phyloP scores from a whole-genome alignment of 495 filamentous ascomycete genomes.

The Xylaria nigripes region DNA sequence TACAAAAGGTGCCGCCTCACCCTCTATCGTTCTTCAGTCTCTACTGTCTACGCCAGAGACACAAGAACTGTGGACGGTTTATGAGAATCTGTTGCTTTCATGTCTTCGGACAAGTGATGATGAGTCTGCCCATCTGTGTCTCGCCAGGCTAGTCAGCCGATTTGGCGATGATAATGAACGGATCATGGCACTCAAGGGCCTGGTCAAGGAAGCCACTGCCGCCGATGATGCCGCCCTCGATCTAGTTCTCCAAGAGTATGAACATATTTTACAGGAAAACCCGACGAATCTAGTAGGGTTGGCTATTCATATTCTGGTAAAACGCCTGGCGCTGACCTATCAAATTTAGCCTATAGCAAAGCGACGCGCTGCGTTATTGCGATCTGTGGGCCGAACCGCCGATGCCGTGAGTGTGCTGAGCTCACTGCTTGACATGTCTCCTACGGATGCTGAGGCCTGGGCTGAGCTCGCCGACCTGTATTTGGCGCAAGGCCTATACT shows the following conservation, averaged over 20 bases:
- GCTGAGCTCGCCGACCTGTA: slow-evolving; percentile 86
- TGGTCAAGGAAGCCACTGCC: slow-evolving; percentile 81
- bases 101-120: slow-evolving; percentile 85
- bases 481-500: slow-evolving; percentile 60
- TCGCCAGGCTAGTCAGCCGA: slow-evolving; percentile 63
- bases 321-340: slow-evolving; percentile 15
- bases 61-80: slow-evolving; percentile 67
- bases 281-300: slow-evolving; percentile 68
- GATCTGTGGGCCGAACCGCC: slow-evolving; percentile 54
- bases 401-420: slow-evolving; percentile 70
- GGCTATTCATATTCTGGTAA: background rate
- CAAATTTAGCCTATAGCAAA: slow-evolving; percentile 67
- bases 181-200: slow-evolving; percentile 68
- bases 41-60: slow-evolving; percentile 55
- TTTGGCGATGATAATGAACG: slow-evolving; percentile 79
- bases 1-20: slow-evolving; percentile 37
- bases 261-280: slow-evolving; percentile 62
- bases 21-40: slow-evolving; percentile 41
- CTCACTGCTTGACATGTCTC: slow-evolving; percentile 68
- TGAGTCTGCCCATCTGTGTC: slow-evolving; percentile 59
- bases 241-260: slow-evolving; percentile 64
- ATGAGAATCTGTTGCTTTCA: slow-evolving; percentile 78
- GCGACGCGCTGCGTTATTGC: slow-evolving; percentile 71
- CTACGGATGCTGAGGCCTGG: slow-evolving; percentile 92
- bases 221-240: slow-evolving; percentile 54